Base-by-base conservation (phyloP, 306 rosid genomes). In the Geum urbanum region DNA sequence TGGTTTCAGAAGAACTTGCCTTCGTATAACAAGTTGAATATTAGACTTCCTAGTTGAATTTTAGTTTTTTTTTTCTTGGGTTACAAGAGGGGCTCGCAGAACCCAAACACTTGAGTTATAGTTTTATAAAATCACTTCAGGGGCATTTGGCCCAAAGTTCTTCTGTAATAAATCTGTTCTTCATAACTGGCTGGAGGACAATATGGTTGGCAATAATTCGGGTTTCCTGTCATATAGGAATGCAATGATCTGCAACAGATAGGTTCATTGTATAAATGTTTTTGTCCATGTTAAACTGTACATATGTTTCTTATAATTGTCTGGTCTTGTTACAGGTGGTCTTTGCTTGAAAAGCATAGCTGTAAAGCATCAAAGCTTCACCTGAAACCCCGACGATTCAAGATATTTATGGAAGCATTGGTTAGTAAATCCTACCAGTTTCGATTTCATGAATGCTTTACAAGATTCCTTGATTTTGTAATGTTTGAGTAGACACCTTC, bases 361-460 rank as follows among this genome's bases (percentile, higher is more conserved):
- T 94, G 97, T 84, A 90, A 91, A 83, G 98, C 98, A 74, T 94
- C 98, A 75, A 94, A 94, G 84, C 98, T 94, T 84, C 98, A 91
- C 82, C 68, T 94, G 75, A 94, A 94, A 84, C 98, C 98, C 27
- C 92, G 98, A 11, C 85, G 97, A 45, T 94, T 90, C 69, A 94
- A 94, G 84, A 87, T 94, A 65, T 88, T 94, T 83, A 77, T 94
- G 70, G 98, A 94, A 86, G 94, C 98, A 69, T 83, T 94, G 96
- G 98, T 94, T 74, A 87, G 97, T 89, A 45, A 35, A 54, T 10
- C 60, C 73, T 62, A 48, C 79, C 70, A 72, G 61, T 69, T 37
- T 80, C 52, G 20, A 56, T 64, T 27, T 65, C 56, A 35, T 55
- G 67, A 48, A 54, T 72, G 63, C 39, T 43, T 73, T 73, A 27